Conservation (phyloP, 768 basidiomycete species). For the Crepidotus variabilis region DNA sequence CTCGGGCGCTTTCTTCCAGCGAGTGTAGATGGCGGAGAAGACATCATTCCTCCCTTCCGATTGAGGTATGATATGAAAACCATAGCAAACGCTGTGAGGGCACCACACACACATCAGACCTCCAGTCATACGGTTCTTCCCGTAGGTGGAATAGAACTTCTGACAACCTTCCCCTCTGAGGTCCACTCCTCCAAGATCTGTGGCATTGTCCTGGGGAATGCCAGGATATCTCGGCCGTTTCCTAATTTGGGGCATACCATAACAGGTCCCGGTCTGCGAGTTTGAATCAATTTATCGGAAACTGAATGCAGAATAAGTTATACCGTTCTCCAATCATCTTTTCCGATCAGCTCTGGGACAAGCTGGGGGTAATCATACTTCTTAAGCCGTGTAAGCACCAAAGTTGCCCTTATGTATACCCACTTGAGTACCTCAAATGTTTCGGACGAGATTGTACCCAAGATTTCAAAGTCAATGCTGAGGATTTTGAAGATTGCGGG, state of each 20-base stretch:
- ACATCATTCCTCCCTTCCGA: slow-evolving; percentile 32
- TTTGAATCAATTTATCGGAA: not conserved
- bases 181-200: slow-evolving; percentile 1
- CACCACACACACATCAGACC: slow-evolving; percentile 26
- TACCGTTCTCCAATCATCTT: not conserved
- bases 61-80: slow-evolving; percentile 28
- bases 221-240: not conserved
- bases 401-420: not conserved
- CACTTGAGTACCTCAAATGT: not conserved
- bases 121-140: slow-evolving; percentile 18
- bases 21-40: slow-evolving; percentile 28
- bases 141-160: slow-evolving; percentile 23
- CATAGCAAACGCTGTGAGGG: slow-evolving; percentile 25
- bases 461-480: not conserved
- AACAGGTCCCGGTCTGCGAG: not conserved
- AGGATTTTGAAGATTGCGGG: not conserved
- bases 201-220: not conserved
- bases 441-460: not conserved
- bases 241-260: not conserved
- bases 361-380: not conserved
- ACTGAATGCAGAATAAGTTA: not conserved
- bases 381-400: not conserved
- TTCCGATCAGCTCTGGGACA: not conserved
- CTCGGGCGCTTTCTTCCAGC: slow-evolving; percentile 20
- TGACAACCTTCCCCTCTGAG: slow-evolving; percentile 16